phyloP scores from a whole-genome alignment of 2,329 filamentous ascomycete genomes.

The Fusarium sp. region DNA sequence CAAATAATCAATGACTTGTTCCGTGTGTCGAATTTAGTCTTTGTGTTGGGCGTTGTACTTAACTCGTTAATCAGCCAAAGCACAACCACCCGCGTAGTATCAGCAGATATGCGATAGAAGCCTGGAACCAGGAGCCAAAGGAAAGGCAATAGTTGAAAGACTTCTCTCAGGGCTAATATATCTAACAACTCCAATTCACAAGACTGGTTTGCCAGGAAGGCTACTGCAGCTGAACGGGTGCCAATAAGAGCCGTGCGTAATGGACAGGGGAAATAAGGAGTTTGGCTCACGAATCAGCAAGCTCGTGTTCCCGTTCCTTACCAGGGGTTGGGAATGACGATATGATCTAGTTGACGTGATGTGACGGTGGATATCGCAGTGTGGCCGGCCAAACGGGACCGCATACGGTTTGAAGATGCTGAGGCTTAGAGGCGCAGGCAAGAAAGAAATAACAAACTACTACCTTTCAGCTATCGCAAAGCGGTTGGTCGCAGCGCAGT shows the following conservation, averaged over 20 bases:
- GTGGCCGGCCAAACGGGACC: slow-evolving; percentile 12
- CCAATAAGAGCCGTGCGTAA: slow-evolving; percentile 40
- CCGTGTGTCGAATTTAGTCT: slow-evolving; percentile 11
- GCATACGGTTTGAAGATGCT: slow-evolving; percentile 7
- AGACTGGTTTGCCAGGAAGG: slow-evolving; percentile 22
- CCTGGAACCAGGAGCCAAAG: neutral
- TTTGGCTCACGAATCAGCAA: slow-evolving; percentile 37
- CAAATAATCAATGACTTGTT: slow-evolving; percentile 8
- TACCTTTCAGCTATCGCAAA: slow-evolving; percentile 17
- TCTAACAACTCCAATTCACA: slow-evolving; percentile 5
- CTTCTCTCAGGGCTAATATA: slow-evolving; percentile 10
- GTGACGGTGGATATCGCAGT: slow-evolving; percentile 32
- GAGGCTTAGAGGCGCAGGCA: slow-evolving; percentile 4
- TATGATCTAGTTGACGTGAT: slow-evolving; percentile 45
- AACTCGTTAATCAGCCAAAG: slow-evolving; percentile 12
- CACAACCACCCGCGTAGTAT: slow-evolving; percentile 1
- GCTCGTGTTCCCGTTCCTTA: slow-evolving; percentile 36
- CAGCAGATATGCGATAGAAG: neutral
- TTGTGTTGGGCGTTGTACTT: slow-evolving; percentile 16
- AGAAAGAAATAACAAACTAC: slow-evolving; percentile 6
- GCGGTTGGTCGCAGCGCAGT: slow-evolving; percentile 18
- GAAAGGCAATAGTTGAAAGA: slow-evolving; percentile 9
- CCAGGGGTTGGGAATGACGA: slow-evolving; percentile 43
- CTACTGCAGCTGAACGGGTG: slow-evolving; percentile 30
- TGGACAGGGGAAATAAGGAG: slow-evolving; percentile 29